Evolutionary conservation across 2,329 filamentous ascomycete genomes (phyloP).

Genomic region (Blumeria graminis): DNA sequence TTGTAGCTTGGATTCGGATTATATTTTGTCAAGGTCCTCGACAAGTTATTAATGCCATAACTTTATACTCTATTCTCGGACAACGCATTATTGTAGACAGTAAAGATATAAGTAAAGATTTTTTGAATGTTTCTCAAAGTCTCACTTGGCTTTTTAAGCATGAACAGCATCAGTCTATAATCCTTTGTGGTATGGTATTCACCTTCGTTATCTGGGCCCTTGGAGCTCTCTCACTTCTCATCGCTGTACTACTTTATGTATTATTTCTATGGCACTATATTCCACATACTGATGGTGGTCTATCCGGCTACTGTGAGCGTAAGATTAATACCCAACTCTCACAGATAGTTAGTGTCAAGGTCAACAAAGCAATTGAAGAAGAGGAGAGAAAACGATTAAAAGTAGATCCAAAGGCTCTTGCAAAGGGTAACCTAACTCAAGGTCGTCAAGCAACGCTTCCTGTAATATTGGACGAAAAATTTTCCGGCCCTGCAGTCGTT

Average conservation of each 20-base stretch:
- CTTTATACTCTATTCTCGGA: conserved; percentile 62
- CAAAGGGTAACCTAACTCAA: conserved; percentile 25
- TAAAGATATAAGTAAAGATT: conserved; percentile 32
- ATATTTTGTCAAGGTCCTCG: conserved; percentile 80
- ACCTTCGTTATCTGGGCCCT: conserved; percentile 78
- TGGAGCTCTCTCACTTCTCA: conserved; percentile 47
- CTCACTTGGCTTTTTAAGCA: conserved; percentile 46
- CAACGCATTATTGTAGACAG: conserved; percentile 42
- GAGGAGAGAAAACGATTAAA: conserved; percentile 37
- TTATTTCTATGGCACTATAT: conserved; percentile 88
- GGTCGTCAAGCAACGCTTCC: conserved; percentile 45
- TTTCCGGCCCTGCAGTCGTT: conserved; percentile 16
- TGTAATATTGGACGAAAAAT: conserved; percentile 25
- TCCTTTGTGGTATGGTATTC: conserved; percentile 79
- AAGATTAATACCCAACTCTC: conserved; percentile 75
- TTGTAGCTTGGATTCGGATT: conserved; percentile 58
- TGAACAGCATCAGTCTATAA: conserved; percentile 55
- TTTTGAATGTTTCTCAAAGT: conserved; percentile 65
- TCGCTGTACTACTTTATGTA: conserved; percentile 56
- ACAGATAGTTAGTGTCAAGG: conserved; percentile 63
- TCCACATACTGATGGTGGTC: conserved; percentile 51
- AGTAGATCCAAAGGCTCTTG: conserved; percentile 24
- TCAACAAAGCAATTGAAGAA: conserved; percentile 69
- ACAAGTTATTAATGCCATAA: conserved; percentile 74
- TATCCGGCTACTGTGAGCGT: conserved; percentile 68